A percentile compares a stretch with the other conserved stretches of the same genome.
Evolutionary conservation across 306 rosid species (phyloP).

Genomic region (Pyrus bretschneideri): DNA sequence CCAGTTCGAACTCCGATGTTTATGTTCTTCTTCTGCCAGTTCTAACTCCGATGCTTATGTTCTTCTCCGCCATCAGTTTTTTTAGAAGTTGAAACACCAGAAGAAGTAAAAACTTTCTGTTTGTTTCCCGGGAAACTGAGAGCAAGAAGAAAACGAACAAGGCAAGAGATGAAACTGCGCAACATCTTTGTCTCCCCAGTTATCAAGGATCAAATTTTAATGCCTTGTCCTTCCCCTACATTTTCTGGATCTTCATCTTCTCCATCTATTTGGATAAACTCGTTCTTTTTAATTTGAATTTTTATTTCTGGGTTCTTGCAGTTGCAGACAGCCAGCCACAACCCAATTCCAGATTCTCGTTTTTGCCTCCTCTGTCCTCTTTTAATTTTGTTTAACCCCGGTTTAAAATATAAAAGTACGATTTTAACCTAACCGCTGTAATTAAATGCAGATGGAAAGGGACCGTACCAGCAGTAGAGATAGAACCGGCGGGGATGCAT

Average conservation of each 20-base stretch:
- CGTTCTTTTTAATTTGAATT: background rate
- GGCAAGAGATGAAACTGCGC: background rate
- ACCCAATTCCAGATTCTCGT: constrained; percentile 2
- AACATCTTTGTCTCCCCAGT: background rate
- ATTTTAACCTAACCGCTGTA: constrained; percentile 13
- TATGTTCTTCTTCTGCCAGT: background rate
- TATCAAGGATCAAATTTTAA: background rate
- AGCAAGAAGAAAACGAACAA: background rate
- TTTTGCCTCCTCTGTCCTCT: background rate
- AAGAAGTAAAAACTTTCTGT: background rate
- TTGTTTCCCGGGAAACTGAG: background rate
- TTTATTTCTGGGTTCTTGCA: background rate
- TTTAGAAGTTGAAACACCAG: background rate
- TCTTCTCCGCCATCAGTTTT: background rate
- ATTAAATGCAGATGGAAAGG: constrained; percentile 54
- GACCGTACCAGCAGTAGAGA: constrained; percentile 37
- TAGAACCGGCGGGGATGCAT: constrained; percentile 35
- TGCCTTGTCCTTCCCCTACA: background rate
- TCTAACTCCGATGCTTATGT: background rate
- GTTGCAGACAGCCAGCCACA: constrained; percentile 1
- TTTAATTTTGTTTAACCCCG: background rate
- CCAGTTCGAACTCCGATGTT: background rate
- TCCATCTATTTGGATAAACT: background rate
- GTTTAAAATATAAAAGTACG: constrained; percentile 12
- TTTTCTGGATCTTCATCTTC: background rate